Evolutionary conservation across 73 alveolate species (phyloP).

Genomic region (Paramecium sexaurelia): DNA sequence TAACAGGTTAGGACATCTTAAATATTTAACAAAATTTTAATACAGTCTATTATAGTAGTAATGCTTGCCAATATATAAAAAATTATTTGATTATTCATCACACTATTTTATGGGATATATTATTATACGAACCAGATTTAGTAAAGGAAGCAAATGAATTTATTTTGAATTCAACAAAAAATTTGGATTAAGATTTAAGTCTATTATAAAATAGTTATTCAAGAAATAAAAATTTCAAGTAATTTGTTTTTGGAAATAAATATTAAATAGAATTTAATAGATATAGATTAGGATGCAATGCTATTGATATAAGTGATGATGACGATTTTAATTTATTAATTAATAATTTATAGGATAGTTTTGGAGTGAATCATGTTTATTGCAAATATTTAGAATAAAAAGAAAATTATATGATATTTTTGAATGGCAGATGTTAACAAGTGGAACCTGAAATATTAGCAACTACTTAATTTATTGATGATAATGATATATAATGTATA

Average conservation of each 20-base stretch:
- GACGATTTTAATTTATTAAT: neutral
- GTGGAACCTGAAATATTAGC: neutral
- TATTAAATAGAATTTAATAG: neutral
- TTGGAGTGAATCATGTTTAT: constrained; percentile 14
- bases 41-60: neutral
- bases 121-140: neutral
- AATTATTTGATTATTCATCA: neutral
- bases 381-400: neutral
- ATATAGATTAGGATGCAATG: constrained; percentile 26
- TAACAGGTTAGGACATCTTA: neutral
- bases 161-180: neutral
- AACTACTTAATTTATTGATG: neutral
- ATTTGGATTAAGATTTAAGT: neutral
- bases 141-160: neutral
- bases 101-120: neutral
- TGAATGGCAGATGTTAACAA: neutral
- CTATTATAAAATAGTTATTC: neutral
- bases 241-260: neutral
- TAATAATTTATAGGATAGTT: neutral
- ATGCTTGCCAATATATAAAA: neutral
- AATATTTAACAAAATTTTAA: neutral
- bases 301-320: neutral
- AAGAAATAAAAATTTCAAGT: neutral
- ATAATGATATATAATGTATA: neutral
- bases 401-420: neutral